Conservation (phyloP, 192 early-diverging fungal species). For the Podila epigama region DNA sequence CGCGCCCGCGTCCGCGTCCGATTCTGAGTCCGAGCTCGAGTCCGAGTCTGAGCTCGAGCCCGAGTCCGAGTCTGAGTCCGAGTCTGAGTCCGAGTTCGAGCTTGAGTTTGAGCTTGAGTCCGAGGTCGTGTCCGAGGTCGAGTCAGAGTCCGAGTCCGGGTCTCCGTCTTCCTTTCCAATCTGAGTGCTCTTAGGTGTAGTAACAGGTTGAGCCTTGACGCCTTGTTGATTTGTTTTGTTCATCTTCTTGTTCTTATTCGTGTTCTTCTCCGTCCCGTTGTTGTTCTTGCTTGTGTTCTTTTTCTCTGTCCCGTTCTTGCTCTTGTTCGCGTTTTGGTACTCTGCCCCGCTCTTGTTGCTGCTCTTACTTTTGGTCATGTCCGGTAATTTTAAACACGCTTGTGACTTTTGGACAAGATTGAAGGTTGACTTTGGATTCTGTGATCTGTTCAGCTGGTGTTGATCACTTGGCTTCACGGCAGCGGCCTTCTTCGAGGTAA, state of each 20-base stretch:
- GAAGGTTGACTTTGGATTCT: too few relatives aligned
- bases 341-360: too few relatives aligned
- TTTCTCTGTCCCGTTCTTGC: too few relatives aligned
- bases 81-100: conserved; percentile 5
- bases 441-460: too few relatives aligned
- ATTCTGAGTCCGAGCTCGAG: neutral
- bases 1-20: neutral
- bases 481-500: too few relatives aligned
- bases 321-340: too few relatives aligned
- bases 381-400: too few relatives aligned
- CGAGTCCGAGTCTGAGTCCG: conserved; percentile 6
- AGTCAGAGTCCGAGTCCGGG: conserved; percentile 1
- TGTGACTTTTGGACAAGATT: too few relatives aligned
- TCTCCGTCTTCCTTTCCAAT: neutral
- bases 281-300: neutral
- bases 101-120: neutral
- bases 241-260: neutral
- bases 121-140: neutral
- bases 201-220: neutral
- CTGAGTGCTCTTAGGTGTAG: neutral
- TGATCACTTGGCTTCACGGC: too few relatives aligned
- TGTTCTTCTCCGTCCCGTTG: neutral
- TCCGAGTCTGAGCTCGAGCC: neutral
- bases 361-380: too few relatives aligned
- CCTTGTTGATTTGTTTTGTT: neutral